Conservation (phyloP, 495 filamentous ascomycete species). For the Penicillium daleae region DNA sequence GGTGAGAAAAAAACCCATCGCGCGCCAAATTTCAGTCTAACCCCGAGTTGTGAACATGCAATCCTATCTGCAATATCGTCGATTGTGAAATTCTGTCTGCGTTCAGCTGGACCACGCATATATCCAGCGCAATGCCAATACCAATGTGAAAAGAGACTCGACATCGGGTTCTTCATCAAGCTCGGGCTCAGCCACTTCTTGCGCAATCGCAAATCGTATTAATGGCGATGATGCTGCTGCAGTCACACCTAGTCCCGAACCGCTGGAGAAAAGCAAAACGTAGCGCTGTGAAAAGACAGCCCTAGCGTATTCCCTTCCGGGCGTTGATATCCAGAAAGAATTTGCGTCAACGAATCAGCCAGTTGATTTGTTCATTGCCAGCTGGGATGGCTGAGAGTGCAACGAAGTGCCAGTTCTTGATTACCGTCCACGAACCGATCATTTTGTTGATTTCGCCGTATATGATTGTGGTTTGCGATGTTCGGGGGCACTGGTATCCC, state of each 20-base stretch:
- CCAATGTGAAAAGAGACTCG: slow-evolving; percentile 14
- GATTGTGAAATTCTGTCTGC: slow-evolving; percentile 39
- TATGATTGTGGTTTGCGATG: slow-evolving; percentile 63
- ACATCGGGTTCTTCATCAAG: not conserved
- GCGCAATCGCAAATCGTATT: not conserved
- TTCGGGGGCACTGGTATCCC: slow-evolving; percentile 59
- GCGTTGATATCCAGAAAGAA: slow-evolving; percentile 43
- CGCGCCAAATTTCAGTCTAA: slow-evolving; percentile 20
- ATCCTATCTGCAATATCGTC: slow-evolving; percentile 45
- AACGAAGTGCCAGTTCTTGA: slow-evolving; percentile 48
- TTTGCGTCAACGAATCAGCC: slow-evolving; percentile 28
- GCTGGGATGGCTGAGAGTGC: slow-evolving; percentile 55
- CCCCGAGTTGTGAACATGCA: slow-evolving; percentile 33
- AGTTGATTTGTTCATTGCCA: slow-evolving; percentile 53
- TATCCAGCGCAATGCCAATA: slow-evolving; percentile 16
- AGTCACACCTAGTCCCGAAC: not conserved
- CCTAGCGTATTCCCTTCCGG: slow-evolving; percentile 38
- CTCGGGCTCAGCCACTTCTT: not conserved
- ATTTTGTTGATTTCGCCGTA: slow-evolving; percentile 61
- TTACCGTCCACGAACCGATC: slow-evolving; percentile 45
- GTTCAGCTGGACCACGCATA: slow-evolving; percentile 29
- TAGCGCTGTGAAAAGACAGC: slow-evolving; percentile 34
- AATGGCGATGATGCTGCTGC: not conserved
- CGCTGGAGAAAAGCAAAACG: slow-evolving; percentile 19
- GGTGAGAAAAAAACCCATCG: slow-evolving; percentile 22